A percentile compares a stretch with the other conserved stretches of the same genome.
phyloP scores from a whole-genome alignment of 768 basidiomycete genomes.

The Russula griseocarnosa region DNA sequence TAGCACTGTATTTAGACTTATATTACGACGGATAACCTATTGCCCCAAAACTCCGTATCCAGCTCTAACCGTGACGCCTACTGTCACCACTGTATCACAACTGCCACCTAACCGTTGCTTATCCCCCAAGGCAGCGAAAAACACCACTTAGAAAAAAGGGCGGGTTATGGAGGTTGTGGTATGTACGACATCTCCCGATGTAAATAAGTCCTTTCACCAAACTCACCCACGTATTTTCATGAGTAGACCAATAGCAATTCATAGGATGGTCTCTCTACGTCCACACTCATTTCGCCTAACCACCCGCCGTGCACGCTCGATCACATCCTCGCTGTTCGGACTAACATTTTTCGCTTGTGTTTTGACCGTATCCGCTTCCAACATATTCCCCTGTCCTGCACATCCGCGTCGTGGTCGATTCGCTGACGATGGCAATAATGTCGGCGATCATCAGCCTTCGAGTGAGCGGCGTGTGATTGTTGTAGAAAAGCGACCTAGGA shows the following conservation, averaged over 20 bases:
- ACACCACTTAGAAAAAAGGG: neutral
- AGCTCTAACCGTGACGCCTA: no score
- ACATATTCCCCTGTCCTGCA: constrained; percentile 77
- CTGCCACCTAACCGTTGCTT: neutral
- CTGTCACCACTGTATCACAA: neutral
- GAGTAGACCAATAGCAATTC: constrained; percentile 27
- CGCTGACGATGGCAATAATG: constrained; percentile 52
- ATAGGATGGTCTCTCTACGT: constrained; percentile 57
- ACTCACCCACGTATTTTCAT: neutral
- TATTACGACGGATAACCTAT: neutral
- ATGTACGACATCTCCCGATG: neutral
- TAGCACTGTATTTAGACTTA: neutral
- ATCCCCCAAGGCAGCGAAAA: neutral
- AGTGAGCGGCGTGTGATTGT: constrained; percentile 33
- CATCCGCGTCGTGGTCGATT: constrained; percentile 53
- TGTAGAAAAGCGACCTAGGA: constrained; percentile 60
- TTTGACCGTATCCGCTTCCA: constrained; percentile 75
- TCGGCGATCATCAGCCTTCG: constrained; percentile 27
- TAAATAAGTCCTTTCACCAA: neutral
- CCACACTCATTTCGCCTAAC: constrained; percentile 49
- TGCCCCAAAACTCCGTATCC: neutral
- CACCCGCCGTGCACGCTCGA: constrained; percentile 55
- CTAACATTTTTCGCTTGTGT: constrained; percentile 76
- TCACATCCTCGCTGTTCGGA: constrained; percentile 75
- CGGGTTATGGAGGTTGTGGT: constrained; percentile 15